Conservation (phyloP, 2,329 filamentous ascomycete species). For the Furcasterigmium furcatum region DNA sequence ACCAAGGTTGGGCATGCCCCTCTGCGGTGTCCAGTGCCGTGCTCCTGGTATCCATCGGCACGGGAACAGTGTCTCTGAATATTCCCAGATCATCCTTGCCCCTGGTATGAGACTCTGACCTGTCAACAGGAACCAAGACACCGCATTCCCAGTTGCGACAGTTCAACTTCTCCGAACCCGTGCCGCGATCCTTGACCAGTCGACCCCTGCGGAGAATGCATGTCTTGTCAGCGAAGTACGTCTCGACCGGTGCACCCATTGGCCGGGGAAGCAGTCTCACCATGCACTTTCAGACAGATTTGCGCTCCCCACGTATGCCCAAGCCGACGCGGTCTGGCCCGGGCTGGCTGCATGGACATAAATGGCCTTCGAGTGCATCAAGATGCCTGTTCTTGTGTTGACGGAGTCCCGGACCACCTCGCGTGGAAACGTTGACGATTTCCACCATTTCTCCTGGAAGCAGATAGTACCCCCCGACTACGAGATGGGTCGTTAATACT, state of each 20-base stretch:
- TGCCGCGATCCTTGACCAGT: constrained; percentile 65
- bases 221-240: background rate
- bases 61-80: constrained; percentile 4
- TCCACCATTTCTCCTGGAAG: constrained; percentile 70
- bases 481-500: no score
- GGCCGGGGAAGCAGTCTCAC: constrained; percentile 43
- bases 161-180: constrained; percentile 69
- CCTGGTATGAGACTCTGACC: background rate
- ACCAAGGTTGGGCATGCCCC: background rate
- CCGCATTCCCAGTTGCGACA: constrained; percentile 97
- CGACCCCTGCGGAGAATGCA: constrained; percentile 60
- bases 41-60: background rate
- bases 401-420: constrained; percentile 71
- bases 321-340: constrained; percentile 39
- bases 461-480: constrained; percentile 80
- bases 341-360: constrained; percentile 32
- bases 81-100: background rate
- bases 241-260: background rate
- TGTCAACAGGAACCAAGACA: constrained; percentile 62
- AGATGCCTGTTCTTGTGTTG: constrained; percentile 65
- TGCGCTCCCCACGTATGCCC: constrained; percentile 85
- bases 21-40: background rate
- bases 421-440: constrained; percentile 65
- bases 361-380: constrained; percentile 86
- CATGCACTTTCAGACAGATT: constrained; percentile 94